phyloP scores from a whole-genome alignment of 2,329 filamentous ascomycete genomes.

The Pseudopithomyces chartarum region DNA sequence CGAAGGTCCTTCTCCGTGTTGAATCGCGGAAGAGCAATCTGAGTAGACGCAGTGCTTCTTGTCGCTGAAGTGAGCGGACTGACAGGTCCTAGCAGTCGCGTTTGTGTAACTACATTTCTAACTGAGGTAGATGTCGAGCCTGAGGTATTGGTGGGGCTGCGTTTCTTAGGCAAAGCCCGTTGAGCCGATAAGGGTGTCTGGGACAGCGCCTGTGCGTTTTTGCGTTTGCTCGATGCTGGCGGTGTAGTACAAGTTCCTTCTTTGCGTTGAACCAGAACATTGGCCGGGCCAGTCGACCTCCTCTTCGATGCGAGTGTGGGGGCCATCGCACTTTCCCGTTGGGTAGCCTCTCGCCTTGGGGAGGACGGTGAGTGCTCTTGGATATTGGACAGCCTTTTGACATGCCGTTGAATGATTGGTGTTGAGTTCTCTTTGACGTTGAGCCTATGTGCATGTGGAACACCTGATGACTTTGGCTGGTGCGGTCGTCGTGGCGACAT shows the following conservation, averaged over 20 bases:
- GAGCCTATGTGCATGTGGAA: slow-evolving; percentile 14
- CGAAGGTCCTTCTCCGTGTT: slow-evolving; percentile 23
- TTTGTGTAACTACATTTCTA: slow-evolving; percentile 12
- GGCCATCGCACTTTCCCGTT: slow-evolving; percentile 16
- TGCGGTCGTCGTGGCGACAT: slow-evolving; percentile 25
- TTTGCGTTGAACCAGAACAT: slow-evolving; percentile 20
- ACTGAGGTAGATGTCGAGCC: background rate
- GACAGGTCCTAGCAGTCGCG: slow-evolving; percentile 21
- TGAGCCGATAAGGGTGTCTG: slow-evolving; percentile 28
- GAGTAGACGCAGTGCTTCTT: background rate
- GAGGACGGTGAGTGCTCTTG: slow-evolving; percentile 20
- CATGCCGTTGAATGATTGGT: slow-evolving; percentile 18
- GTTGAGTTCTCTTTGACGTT: slow-evolving; percentile 28
- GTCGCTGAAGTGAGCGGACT: slow-evolving; percentile 20
- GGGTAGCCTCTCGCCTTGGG: slow-evolving; percentile 16
- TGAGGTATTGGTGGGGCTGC: slow-evolving; percentile 2
- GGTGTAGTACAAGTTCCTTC: slow-evolving; percentile 20
- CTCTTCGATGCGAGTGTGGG: slow-evolving; percentile 17
- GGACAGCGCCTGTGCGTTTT: slow-evolving; percentile 19
- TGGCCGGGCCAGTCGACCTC: slow-evolving; percentile 20
- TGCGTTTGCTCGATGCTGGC: slow-evolving; percentile 19
- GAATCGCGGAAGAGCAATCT: slow-evolving; percentile 15
- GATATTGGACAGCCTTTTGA: slow-evolving; percentile 22
- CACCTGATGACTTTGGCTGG: slow-evolving; percentile 13
- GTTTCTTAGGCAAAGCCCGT: slow-evolving; percentile 14